Base-by-base conservation (phyloP, 352 stramenopile genomes). In the Sclerospora graminicola region DNA sequence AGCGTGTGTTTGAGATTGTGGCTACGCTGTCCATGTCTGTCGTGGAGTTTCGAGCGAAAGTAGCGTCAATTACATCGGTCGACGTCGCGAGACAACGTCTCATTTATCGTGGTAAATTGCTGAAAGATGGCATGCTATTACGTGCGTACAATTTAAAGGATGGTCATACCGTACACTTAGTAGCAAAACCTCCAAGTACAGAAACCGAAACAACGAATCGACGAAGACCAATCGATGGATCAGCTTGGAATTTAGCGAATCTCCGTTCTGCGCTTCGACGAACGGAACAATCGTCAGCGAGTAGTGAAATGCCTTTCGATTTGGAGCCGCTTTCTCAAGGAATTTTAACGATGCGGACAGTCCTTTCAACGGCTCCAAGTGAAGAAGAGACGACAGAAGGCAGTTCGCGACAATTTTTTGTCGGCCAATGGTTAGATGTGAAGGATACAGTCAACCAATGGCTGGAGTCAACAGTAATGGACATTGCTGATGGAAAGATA, bases 381-480 rank as follows among this genome's bases (percentile, higher is more conserved):
- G 13, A 27, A 57, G 39, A 5, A 29, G 8, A 13, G 36, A 30
- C 31, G 9, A 39, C 57, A 2, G 57, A 45, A 1, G 67, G 77
- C 24, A 57, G 66, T 1, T 62, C 52, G 0, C 60, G 78, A 6
- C 66, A 59, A 13, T 89, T 90, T 47, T 87, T 84, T 50, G 66
- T 94, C 15, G 95, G 95, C 0, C 95, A 99, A 59, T 98, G 94
- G 94, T 63, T 99, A 4, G 95, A 99, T 64, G 90, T 95, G 19
- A 86, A 95, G 45, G 95, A 99, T 60, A 98, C 95, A 0, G 94
- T 98, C 19, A 96, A 98, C 61, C 94, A 98, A 48, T 99, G 95
- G 95, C 65, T 99, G 1, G 95, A 99, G 72, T 95, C 90, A 15
- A 98, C 95, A 0, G 68, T 98, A 8, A 84, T 98, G 48, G 82